Conservation (phyloP, 306 rosid genomes). For the Rosa multiflora region DNA sequence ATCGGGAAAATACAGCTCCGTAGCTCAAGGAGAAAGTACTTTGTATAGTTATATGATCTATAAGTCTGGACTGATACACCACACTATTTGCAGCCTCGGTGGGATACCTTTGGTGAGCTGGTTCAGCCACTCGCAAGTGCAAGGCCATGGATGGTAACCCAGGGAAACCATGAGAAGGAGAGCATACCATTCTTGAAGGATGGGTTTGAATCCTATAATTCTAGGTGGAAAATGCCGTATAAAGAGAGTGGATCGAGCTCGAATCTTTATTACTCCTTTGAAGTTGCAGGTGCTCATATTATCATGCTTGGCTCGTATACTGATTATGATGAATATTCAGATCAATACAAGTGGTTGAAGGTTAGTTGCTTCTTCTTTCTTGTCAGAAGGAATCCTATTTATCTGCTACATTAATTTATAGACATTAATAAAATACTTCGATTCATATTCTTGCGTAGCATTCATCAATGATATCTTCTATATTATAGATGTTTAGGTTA, state of each 20-base stretch:
- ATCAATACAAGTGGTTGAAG: slow-evolving; percentile 89
- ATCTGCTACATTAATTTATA: not conserved
- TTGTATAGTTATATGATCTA: slow-evolving; percentile 65
- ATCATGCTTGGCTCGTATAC: slow-evolving; percentile 92
- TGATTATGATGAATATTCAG: slow-evolving; percentile 68
- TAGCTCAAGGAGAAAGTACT: slow-evolving; percentile 71
- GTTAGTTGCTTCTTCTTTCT: slow-evolving; percentile 39
- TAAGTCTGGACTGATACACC: slow-evolving; percentile 89
- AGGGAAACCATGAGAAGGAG: slow-evolving; percentile 92
- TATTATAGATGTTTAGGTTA: not conserved
- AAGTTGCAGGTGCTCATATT: slow-evolving; percentile 70
- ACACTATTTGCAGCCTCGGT: slow-evolving; percentile 60
- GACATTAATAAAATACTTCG: not conserved
- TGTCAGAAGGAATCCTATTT: slow-evolving; percentile 5
- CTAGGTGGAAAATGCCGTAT: slow-evolving; percentile 93
- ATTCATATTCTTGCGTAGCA: not conserved
- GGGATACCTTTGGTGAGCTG: slow-evolving; percentile 88
- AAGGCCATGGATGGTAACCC: slow-evolving; percentile 96
- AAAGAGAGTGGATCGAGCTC: slow-evolving; percentile 85
- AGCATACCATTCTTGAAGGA: slow-evolving; percentile 54
- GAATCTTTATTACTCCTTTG: slow-evolving; percentile 90
- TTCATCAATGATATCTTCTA: not conserved
- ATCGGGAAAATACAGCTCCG: slow-evolving; percentile 51
- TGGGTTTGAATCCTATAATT: slow-evolving; percentile 71
- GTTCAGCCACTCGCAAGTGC: slow-evolving; percentile 94